These are phyloP conservation scores for Canavalia gladiata DNA, from an alignment of 306 rosid species.

Conservation along the genomic window DNA sequence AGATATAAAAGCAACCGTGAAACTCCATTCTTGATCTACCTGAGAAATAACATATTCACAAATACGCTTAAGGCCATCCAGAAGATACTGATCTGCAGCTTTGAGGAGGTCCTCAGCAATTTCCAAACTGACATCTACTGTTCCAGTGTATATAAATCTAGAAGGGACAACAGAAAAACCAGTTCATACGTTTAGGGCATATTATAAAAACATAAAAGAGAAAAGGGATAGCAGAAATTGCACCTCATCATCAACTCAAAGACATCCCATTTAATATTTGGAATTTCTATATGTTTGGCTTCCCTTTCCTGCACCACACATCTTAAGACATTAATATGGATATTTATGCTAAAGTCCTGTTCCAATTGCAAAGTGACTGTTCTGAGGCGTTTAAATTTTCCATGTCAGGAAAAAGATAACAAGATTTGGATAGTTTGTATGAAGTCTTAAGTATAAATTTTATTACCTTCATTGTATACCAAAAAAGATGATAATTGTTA, in stretches of 20 bases:
- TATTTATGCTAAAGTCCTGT: slow-evolving; percentile 7
- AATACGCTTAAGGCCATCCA: slow-evolving; percentile 73
- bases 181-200: neutral
- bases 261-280: slow-evolving; percentile 90
- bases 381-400: too few species aligned
- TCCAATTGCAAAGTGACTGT: neutral
- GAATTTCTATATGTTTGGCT: slow-evolving; percentile 80
- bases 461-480: too few species aligned
- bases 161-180: slow-evolving; percentile 31
- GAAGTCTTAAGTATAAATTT: too few species aligned
- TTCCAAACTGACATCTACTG: slow-evolving; percentile 58
- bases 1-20: neutral
- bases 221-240: neutral
- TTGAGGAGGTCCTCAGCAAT: slow-evolving; percentile 70
- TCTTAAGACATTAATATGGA: slow-evolving; percentile 28
- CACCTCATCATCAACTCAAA: slow-evolving; percentile 97
- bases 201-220: neutral
- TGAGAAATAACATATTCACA: slow-evolving; percentile 71
- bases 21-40: slow-evolving; percentile 52
- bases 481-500: neutral
- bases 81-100: slow-evolving; percentile 87
- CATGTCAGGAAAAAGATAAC: too few species aligned
- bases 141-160: slow-evolving; percentile 77
- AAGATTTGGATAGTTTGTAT: too few species aligned
- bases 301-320: slow-evolving; percentile 54